Conservation (phyloP, 768 basidiomycete genomes). For the Boletus rubescentipes region DNA sequence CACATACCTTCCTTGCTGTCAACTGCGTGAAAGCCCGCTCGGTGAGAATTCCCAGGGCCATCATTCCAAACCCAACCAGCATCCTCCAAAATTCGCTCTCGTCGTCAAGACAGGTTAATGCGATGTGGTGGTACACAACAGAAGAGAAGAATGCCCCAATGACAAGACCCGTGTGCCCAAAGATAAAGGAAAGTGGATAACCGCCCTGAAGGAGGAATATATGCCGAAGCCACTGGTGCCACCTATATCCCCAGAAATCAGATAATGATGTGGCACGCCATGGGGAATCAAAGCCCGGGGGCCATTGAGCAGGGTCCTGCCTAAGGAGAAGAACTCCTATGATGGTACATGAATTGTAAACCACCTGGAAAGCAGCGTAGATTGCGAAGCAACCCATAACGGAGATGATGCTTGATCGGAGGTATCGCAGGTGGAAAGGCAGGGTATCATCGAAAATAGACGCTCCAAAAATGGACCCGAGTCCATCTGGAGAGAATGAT, state of each 20-base stretch:
- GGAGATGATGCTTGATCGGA: background rate
- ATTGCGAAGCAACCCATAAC: background rate
- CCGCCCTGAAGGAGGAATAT: background rate
- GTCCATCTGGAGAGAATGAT: constrained; percentile 1
- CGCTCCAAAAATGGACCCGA: background rate
- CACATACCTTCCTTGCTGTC: background rate
- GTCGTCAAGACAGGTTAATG: background rate
- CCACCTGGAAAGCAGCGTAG: background rate
- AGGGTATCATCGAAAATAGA: background rate
- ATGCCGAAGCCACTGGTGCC: constrained; percentile 5
- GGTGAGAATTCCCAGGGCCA: background rate
- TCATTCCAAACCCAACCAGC: background rate
- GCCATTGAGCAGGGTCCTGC: constrained; percentile 1
- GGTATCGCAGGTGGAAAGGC: background rate
- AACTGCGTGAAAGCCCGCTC: background rate
- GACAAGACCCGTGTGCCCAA: background rate
- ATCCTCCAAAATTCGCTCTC: background rate
- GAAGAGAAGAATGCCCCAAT: background rate
- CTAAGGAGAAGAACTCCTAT: background rate
- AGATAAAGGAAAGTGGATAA: constrained; percentile 1
- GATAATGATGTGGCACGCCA: background rate
- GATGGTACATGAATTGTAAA: background rate
- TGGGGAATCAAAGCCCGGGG: background rate
- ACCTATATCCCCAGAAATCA: constrained; percentile 2
- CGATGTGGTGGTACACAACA: background rate